Conservation (phyloP, 2,329 filamentous ascomycete species). For the Trichoderma oligosporum region DNA sequence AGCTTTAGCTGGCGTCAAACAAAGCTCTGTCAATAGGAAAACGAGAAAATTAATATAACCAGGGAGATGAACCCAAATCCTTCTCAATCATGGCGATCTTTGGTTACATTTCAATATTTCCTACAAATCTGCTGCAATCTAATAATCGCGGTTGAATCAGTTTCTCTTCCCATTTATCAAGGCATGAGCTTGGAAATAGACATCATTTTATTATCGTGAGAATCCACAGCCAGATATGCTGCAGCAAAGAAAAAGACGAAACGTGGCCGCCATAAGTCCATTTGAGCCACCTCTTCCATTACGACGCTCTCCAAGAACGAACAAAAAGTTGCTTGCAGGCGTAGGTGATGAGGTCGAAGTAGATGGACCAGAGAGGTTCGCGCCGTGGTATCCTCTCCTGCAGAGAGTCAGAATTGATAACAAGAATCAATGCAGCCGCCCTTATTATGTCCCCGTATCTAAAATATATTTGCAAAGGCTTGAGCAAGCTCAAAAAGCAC, state of each 20-base stretch:
- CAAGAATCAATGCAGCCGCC: not conserved
- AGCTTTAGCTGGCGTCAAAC: not conserved
- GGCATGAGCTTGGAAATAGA: not conserved
- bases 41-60: not conserved
- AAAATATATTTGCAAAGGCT: not conserved
- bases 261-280: not conserved
- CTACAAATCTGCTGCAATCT: not conserved
- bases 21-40: not conserved
- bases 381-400: constrained; percentile 4
- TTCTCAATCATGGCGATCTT: not conserved
- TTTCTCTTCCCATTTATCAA: not conserved
- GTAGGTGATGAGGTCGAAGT: not conserved
- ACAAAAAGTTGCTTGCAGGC: not conserved
- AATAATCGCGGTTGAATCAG: not conserved
- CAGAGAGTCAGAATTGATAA: not conserved
- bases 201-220: not conserved
- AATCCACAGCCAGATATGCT: not conserved
- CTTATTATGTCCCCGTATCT: not conserved
- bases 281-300: not conserved
- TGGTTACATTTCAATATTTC: not conserved
- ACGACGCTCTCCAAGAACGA: not conserved
- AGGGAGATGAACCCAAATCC: not conserved
- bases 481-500: not conserved
- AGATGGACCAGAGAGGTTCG: constrained; percentile 11
- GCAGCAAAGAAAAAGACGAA: not conserved